Base-by-base conservation (phyloP, 768 basidiomycete species). In the Russula vinacea region DNA sequence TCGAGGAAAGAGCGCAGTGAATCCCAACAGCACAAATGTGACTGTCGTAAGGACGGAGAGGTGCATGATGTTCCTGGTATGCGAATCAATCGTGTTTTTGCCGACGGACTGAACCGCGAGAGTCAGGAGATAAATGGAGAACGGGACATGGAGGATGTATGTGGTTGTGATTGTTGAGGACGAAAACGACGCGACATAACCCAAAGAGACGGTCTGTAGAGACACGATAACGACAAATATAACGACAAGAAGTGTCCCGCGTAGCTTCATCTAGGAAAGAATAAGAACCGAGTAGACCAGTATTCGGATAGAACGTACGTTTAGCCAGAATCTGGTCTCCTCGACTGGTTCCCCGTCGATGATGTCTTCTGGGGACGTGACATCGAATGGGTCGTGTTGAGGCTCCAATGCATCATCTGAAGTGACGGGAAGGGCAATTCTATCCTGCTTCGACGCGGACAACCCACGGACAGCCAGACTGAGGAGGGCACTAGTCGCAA, bases 361-460 rank as follows among this genome's bases (percentile, higher is more conserved):
- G 40, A 83, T 67, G 68, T 93, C 91, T 71, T 88, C 86, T 10
- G 85, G 82, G n/a, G 72, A 84, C 22, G 84, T 82, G n/a, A 93
- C 85, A 71, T 85, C 83, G 70, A 89, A 90, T 13, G 87, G 84
- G 69, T 90, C 88, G 14, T 72, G 73, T 47, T 51, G 59, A 11
- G 68, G 68, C 1, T 60, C 69, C 19, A 70, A 70, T 37, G 72
- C 70, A 7, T 70, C 70, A 16, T 71, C 69, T 62, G 55, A 67
- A 50, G 74, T 70, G 11, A 73, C 69, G 45, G 81, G 80, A 19
- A 87, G 78, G 59, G 79, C 74, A 60, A 87, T 80, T 72, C 83
- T 83, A 39, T 81, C 83, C 37, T 81, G 79, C 50, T 68, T 73
- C 3, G 78, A 74, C 37, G 76, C 53, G 8, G 76, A 76, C 32